Evolutionary conservation across 257 asterid species (phyloP), one percentile per base, ranked within the genome.

Genomic region (Verbascum thapsus): DNA sequence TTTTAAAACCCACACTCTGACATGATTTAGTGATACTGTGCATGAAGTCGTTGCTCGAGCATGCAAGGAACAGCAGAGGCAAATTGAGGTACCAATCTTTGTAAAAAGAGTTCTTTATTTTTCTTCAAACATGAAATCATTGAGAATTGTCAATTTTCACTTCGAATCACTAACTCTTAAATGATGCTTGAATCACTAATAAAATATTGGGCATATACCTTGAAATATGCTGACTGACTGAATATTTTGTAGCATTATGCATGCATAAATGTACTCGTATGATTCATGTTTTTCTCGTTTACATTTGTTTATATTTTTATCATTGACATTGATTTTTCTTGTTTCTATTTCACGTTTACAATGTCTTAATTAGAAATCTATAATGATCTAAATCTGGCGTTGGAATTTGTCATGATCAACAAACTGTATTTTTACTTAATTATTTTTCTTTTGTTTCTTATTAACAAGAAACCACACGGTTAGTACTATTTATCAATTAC

Each of bases 1-100:
- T 19, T 20, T 51, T 12, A 44, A 32, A 64, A 20, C 64, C 53
- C 32, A 22, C 52, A 39, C 22, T 59, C 12, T 77, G 55, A 5
- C 19, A 70, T 60, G 18, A 50, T 63, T 42, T 73, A 94, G 99
- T 76, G 97, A 88, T 66, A 76, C 88, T 15, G 97, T 94, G 69
- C 90, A 79, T 73, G 99, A 94, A 74, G 76, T 79, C 78, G 97
- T 94, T 80, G 72, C 94, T 68, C 95, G 87, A 74, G 92, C 97
- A 65, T 90, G 99, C 90, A 90, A 83, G 83, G 97, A 94, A 72
- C 99, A 87, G 73, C 99, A 94, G 55, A 84, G 99, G 76, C 96
- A 87, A 83, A 90, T 94, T 69, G 90, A 94, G 97, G 99, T 92
- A 74, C 79, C 37, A 43, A 44, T 58, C 58, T 57, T 19, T 70